A percentile compares a stretch with the other conserved stretches of the same genome.
These are phyloP conservation scores for Candolleomyces efflorescens DNA, from an alignment of 768 basidiomycete species.

Conservation along the genomic window DNA sequence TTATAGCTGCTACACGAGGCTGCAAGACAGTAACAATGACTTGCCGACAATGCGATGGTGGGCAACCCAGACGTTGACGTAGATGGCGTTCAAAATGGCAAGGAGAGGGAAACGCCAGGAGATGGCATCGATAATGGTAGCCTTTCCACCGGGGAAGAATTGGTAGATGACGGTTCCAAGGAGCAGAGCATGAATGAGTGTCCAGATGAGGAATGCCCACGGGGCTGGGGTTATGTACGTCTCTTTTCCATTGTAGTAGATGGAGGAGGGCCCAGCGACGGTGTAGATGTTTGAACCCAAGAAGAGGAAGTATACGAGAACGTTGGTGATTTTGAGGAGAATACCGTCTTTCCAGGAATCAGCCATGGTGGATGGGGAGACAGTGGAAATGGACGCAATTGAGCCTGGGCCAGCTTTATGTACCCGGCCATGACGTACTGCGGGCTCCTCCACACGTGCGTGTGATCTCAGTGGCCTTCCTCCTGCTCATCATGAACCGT, in stretches of 20 bases:
- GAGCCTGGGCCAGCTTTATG: slow-evolving; percentile 11
- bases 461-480: not conserved
- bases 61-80: slow-evolving; percentile 82
- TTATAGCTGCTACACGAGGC: not conserved
- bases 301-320: slow-evolving; percentile 80
- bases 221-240: slow-evolving; percentile 95
- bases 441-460: slow-evolving; percentile 2
- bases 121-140: slow-evolving; percentile 78
- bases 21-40: slow-evolving; percentile 5
- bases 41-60: slow-evolving; percentile 68
- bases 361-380: slow-evolving; percentile 38
- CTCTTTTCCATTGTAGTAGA: slow-evolving; percentile 72
- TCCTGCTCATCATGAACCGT: slow-evolving; percentile 3
- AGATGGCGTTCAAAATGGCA: slow-evolving; percentile 82
- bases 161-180: slow-evolving; percentile 91
- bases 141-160: slow-evolving; percentile 75
- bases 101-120: slow-evolving; percentile 91
- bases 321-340: slow-evolving; percentile 80
- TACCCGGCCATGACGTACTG: slow-evolving; percentile 13
- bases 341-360: slow-evolving; percentile 76
- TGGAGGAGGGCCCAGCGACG: slow-evolving; percentile 67
- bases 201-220: slow-evolving; percentile 92
- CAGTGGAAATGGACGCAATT: not conserved
- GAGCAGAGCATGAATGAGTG: slow-evolving; percentile 85
- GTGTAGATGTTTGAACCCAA: slow-evolving; percentile 91